These are phyloP conservation scores for Melocanna baccifera DNA, from an alignment of 176 grass and related monocot genomes.

Conservation along the genomic window DNA sequence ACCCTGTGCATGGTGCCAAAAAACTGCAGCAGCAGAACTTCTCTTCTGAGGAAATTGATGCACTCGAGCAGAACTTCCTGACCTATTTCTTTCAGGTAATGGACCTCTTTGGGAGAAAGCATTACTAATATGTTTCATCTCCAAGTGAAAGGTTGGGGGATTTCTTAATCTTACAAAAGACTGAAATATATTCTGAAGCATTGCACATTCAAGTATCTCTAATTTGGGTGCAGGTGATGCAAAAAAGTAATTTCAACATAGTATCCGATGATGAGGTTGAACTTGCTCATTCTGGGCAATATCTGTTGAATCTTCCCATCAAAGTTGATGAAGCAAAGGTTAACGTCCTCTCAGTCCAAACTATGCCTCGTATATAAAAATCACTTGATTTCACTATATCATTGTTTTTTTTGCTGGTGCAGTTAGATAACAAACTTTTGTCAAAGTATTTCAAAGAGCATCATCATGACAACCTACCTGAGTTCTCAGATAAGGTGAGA, in stretches of 20 bases:
- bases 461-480: conserved; percentile 78
- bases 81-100: conserved; percentile 80
- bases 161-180: background rate
- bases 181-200: background rate
- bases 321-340: conserved; percentile 97
- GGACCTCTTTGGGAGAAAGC: conserved; percentile 4
- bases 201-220: conserved; percentile 31
- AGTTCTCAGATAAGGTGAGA: conserved; percentile 83
- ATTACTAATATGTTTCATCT: background rate
- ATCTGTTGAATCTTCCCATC: conserved; percentile 92
- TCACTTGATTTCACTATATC: background rate
- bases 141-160: background rate
- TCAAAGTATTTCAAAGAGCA: conserved; percentile 88
- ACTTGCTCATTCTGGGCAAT: conserved; percentile 83
- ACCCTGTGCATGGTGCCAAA: conserved; percentile 73
- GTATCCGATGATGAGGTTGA: conserved; percentile 90
- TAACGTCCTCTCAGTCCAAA: background rate
- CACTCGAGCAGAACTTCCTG: conserved; percentile 87
- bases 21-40: conserved; percentile 80
- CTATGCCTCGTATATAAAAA: background rate
- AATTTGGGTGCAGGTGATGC: conserved; percentile 64
- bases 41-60: conserved; percentile 58
- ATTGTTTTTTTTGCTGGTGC: conserved; percentile 31
- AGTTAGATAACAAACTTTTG: conserved; percentile 85
- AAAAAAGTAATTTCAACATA: conserved; percentile 99